phyloP scores from a whole-genome alignment of 2,329 filamentous ascomycete species.

The Diaporthe humulicola region DNA sequence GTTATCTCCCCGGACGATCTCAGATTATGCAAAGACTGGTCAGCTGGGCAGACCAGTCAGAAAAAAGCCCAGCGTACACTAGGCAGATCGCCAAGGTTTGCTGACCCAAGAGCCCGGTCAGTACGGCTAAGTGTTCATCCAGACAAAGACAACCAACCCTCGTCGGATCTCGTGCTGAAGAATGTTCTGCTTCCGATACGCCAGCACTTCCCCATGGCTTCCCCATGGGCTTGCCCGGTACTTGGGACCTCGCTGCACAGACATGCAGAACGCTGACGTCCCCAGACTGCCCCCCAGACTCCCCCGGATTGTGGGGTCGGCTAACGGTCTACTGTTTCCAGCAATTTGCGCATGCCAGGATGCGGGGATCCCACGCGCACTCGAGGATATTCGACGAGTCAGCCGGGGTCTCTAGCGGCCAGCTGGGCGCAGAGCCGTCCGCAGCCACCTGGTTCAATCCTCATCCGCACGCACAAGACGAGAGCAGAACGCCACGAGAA shows the following conservation, averaged over 20 bases:
- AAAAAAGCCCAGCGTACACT: neutral
- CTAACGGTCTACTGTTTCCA: neutral
- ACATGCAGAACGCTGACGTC: conserved; percentile 6
- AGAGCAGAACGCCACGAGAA: neutral
- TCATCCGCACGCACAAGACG: conserved; percentile 28
- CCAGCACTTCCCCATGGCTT: neutral
- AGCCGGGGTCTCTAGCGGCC: neutral
- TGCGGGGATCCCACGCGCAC: conserved; percentile 4
- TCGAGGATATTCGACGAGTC: conserved; percentile 14
- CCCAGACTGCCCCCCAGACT: no score
- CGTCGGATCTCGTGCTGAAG: neutral
- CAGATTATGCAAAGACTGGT: conserved; percentile 20
- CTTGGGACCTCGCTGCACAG: conserved; percentile 6
- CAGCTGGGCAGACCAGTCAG: conserved; percentile 6
- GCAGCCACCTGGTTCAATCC: conserved; percentile 35
- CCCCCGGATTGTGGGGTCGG: conserved; percentile 27
- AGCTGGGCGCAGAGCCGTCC: neutral
- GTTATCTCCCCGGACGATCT: conserved; percentile 15
- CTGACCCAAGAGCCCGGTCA: neutral
- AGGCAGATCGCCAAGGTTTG: conserved; percentile 19
- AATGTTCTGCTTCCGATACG: conserved; percentile 22
- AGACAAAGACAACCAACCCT: neutral
- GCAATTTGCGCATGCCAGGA: conserved; percentile 10
- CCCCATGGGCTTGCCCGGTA: neutral
- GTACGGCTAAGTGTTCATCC: conserved; percentile 23